A percentile compares a stretch with the other conserved stretches of the same genome.
phyloP scores from a whole-genome alignment of 345 rosid species.

The Streptanthus diversifolius region DNA sequence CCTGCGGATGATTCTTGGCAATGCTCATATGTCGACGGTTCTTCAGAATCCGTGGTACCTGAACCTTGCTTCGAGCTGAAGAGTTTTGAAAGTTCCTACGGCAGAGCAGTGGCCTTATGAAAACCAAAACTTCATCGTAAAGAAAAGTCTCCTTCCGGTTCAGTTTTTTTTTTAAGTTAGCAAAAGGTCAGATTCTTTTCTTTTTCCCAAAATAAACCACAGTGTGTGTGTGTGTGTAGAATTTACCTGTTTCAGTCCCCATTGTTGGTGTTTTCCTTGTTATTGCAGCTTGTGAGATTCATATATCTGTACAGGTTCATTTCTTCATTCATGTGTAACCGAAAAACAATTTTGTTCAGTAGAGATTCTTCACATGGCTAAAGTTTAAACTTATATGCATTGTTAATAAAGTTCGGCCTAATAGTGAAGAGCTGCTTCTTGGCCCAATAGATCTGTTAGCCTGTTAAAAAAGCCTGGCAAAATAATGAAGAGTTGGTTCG shows the following conservation, averaged over 20 bases:
- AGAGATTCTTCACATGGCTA: slow-evolving; percentile 19
- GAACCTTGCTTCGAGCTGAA: slow-evolving; percentile 40
- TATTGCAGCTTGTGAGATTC: slow-evolving; percentile 21
- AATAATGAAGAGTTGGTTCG: no score
- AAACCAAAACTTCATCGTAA: neutral
- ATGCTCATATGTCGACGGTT: slow-evolving; percentile 44
- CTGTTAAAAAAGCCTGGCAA: no score
- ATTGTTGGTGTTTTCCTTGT: slow-evolving; percentile 1
- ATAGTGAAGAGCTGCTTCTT: no score
- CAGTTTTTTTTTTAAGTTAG: slow-evolving; percentile 8
- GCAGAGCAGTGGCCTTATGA: slow-evolving; percentile 49
- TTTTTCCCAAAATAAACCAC: slow-evolving; percentile 12
- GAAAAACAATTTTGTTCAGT: slow-evolving; percentile 24
- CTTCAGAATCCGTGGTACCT: slow-evolving; percentile 39
- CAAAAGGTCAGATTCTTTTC: slow-evolving; percentile 21
- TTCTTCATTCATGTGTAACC: slow-evolving; percentile 86
- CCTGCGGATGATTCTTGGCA: slow-evolving; percentile 31
- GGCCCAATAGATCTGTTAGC: no score
- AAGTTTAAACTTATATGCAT: no score
- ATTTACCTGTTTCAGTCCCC: neutral
- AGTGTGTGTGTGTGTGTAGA: slow-evolving; percentile 24
- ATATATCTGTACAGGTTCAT: slow-evolving; percentile 65
- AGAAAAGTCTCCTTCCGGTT: no score
- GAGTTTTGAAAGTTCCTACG: slow-evolving; percentile 29
- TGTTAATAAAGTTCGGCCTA: no score